Conservation (phyloP, 177 flowering plant species). For the Telopea speciosissima region DNA sequence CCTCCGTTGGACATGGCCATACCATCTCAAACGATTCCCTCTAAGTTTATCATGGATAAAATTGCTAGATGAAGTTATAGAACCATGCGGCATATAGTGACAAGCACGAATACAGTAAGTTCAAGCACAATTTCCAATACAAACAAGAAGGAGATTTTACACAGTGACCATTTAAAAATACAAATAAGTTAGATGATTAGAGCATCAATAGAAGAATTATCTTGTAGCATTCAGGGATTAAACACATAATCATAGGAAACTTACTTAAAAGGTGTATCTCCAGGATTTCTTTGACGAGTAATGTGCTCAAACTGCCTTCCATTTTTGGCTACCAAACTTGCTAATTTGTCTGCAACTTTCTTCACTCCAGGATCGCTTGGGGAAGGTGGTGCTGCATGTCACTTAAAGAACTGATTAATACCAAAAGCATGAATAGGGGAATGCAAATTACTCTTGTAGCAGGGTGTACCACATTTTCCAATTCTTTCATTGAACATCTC, state of each 20-base stretch:
- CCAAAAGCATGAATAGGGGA: constrained; percentile 90
- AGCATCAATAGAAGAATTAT: not conserved
- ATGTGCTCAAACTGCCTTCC: constrained; percentile 91
- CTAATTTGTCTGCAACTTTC: constrained; percentile 94
- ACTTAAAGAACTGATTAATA: constrained; percentile 99
- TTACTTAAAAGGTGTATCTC: constrained; percentile 96
- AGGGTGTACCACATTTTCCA: constrained; percentile 83
- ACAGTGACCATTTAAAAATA: not conserved
- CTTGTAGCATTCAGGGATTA: not conserved
- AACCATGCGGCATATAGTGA: too few species aligned
- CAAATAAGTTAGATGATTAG: not conserved
- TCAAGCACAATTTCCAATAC: too few species aligned
- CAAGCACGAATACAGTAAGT: too few species aligned
- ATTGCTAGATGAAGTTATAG: too few species aligned
- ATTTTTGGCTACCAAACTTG: constrained; percentile 96
- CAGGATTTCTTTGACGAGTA: constrained; percentile 91
- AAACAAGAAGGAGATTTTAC: not conserved
- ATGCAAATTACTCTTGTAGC: constrained; percentile 91
- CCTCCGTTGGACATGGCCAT: too few species aligned
- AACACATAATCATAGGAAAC: constrained; percentile 10
- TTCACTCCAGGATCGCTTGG: constrained; percentile 92
- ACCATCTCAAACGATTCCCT: too few species aligned
- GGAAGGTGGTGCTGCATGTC: constrained; percentile 90
- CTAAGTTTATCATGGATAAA: too few species aligned
- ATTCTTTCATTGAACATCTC: constrained; percentile 75